phyloP scores from a whole-genome alignment of 345 rosid species.

The Citrus cavaleriei region DNA sequence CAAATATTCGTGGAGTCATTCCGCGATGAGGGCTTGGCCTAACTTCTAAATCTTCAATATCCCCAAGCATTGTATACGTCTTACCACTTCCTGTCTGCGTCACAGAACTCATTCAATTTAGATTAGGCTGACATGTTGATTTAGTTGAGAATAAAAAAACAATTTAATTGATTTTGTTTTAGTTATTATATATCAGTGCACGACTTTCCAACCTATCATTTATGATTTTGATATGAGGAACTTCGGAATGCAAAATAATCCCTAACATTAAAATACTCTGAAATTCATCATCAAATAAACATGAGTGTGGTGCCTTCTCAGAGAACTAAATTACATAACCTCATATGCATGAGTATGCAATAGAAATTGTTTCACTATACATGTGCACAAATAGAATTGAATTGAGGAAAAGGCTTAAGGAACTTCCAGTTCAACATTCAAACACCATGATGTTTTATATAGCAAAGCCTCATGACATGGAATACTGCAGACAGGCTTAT shows the following conservation, averaged over 20 bases:
- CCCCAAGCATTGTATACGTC: conserved; percentile 94
- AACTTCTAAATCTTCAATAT: conserved; percentile 71
- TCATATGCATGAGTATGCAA: background rate
- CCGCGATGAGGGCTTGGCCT: conserved; percentile 83
- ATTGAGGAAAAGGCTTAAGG: background rate
- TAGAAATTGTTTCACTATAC: too few species aligned
- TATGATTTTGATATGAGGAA: background rate
- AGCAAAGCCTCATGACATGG: background rate
- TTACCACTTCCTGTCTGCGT: conserved; percentile 99
- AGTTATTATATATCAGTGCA: background rate
- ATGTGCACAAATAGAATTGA: background rate
- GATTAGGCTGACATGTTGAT: background rate
- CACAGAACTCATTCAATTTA: conserved; percentile 10
- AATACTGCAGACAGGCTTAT: background rate
- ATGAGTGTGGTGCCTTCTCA: background rate
- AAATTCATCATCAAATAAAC: background rate
- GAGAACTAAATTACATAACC: background rate
- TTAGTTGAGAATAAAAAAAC: background rate
- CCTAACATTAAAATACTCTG: background rate
- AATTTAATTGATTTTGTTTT: background rate
- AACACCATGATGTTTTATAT: background rate
- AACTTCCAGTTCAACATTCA: background rate
- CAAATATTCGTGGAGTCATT: conserved; percentile 95
- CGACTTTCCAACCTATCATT: background rate
- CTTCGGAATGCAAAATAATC: background rate